A percentile compares a stretch with the other conserved stretches of the same genome.
These are phyloP conservation scores for Ganoderma meredithae DNA, from an alignment of 1,284 basidiomycete species.

Conservation along the genomic window DNA sequence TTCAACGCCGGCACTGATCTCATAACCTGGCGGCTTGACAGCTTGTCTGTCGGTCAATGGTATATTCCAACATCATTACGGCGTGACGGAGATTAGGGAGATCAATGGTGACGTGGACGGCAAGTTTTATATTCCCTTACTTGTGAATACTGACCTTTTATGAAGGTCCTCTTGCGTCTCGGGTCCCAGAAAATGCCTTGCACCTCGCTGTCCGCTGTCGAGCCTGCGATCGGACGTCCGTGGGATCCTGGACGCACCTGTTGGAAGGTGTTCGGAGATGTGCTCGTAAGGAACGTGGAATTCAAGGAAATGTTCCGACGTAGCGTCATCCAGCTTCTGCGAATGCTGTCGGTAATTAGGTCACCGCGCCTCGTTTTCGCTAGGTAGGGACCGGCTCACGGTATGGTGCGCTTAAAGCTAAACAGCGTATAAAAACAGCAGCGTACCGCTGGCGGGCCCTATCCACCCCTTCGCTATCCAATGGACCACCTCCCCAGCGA, in stretches of 20 bases:
- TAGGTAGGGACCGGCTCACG: not conserved
- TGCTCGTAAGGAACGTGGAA: not conserved
- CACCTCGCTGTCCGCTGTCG: not conserved
- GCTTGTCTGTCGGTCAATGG: not conserved
- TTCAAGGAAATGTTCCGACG: not conserved
- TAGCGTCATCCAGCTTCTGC: not conserved
- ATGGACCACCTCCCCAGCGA: slow-evolving; percentile 12
- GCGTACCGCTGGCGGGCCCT: not conserved
- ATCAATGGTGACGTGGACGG: not conserved
- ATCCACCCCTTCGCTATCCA: not conserved
- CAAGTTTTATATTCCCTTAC: not conserved
- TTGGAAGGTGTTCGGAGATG: not conserved
- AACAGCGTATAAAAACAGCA: not conserved
- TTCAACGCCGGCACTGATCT: not conserved
- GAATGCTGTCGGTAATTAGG: slow-evolving; percentile 1
- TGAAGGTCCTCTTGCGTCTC: not conserved
- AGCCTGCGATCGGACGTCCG: not conserved
- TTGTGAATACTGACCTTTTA: not conserved
- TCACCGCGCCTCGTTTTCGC: not conserved
- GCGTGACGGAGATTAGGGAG: not conserved
- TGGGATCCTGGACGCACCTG: not conserved
- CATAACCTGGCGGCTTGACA: not conserved
- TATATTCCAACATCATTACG: not conserved
- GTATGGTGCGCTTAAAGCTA: not conserved
- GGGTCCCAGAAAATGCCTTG: not conserved